Evolutionary conservation across 345 rosid species (phyloP).

Genomic region (Nephelium lappaceum): DNA sequence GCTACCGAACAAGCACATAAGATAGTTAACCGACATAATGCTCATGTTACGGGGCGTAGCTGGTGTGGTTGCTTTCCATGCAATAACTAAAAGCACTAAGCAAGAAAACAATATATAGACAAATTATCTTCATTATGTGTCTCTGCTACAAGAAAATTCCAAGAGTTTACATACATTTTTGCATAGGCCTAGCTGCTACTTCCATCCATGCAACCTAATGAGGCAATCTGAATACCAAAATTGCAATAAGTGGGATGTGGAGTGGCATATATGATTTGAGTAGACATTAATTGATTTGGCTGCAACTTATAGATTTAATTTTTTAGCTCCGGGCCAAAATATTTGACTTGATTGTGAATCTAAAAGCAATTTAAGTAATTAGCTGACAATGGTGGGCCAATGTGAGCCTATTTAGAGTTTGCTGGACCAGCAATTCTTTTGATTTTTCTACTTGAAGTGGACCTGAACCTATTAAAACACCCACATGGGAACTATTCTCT

Average conservation of each 20-base stretch:
- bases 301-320: neutral
- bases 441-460: neutral
- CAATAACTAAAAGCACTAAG: constrained; percentile 29
- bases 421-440: neutral
- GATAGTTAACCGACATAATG: constrained; percentile 37
- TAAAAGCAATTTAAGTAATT: neutral
- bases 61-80: constrained; percentile 85
- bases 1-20: constrained; percentile 49
- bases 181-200: neutral
- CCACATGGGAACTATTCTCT: neutral
- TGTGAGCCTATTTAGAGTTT: neutral
- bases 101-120: neutral
- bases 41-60: constrained; percentile 40
- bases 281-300: neutral
- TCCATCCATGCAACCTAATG: neutral
- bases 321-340: neutral
- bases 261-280: too few species aligned
- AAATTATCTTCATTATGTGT: neutral
- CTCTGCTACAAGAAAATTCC: constrained; percentile 10
- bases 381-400: constrained; percentile 8
- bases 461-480: neutral
- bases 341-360: neutral
- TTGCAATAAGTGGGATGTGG: neutral
- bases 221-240: neutral
- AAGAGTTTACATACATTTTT: constrained; percentile 2